Conservation (phyloP, 73 alveolate genomes). For the Blepharisma japonicum region DNA sequence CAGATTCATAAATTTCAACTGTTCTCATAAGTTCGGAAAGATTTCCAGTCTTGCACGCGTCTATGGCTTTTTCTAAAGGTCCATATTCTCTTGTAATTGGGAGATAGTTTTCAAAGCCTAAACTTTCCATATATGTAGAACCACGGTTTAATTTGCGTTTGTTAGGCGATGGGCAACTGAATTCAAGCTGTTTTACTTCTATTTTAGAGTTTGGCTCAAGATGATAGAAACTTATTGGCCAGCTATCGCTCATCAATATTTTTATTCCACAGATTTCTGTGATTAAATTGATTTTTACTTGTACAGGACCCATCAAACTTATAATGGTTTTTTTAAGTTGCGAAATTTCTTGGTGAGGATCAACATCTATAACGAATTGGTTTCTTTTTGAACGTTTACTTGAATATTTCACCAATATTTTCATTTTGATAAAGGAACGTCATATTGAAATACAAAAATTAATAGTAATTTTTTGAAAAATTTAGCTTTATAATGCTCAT, state of each 20-base stretch:
- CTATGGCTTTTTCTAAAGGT: background rate
- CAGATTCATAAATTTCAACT: background rate
- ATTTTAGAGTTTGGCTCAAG: background rate
- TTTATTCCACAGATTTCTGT: background rate
- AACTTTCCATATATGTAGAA: background rate
- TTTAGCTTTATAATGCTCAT: no score
- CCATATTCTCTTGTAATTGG: background rate
- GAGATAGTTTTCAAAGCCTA: background rate
- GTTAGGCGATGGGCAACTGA: background rate
- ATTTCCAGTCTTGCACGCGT: conserved; percentile 3
- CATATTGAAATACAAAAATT: no score
- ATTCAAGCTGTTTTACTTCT: conserved; percentile 5
- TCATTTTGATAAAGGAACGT: background rate
- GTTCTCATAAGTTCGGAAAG: background rate
- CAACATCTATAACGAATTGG: background rate
- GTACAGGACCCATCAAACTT: background rate
- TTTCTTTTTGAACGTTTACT: background rate
- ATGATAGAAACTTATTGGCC: background rate
- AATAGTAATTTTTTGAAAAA: no score
- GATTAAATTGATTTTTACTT: background rate
- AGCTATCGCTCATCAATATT: conserved; percentile 2
- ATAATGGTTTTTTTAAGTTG: conserved; percentile 1
- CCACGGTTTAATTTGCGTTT: background rate
- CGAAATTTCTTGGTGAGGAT: background rate
- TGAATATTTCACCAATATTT: conserved; percentile 10